These are phyloP conservation scores for Lupinus albus DNA, from an alignment of 306 rosid genomes.

Conservation along the genomic window DNA sequence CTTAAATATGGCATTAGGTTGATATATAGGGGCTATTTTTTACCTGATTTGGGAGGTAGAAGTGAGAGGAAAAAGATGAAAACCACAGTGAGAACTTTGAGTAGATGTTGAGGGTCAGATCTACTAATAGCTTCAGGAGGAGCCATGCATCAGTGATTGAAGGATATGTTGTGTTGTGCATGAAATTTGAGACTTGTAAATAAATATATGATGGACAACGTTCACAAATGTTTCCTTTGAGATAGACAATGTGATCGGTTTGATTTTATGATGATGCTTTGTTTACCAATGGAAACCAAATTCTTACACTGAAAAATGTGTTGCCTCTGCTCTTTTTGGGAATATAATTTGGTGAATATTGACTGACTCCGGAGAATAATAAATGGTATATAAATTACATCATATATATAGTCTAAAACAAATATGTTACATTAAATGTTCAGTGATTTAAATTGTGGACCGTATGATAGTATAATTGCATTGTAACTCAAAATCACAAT, in stretches of 20 bases:
- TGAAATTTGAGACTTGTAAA: slow-evolving; percentile 13
- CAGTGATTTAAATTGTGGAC: no score
- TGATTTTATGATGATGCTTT: slow-evolving; percentile 54
- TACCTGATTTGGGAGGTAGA: slow-evolving; percentile 64
- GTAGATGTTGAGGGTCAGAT: slow-evolving; percentile 45
- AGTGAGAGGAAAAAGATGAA: slow-evolving; percentile 61
- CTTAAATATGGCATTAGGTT: slow-evolving; percentile 24
- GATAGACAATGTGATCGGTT: slow-evolving; percentile 59
- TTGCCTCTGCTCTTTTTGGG: slow-evolving; percentile 47
- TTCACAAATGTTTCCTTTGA: slow-evolving; percentile 57
- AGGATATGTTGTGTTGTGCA: background rate
- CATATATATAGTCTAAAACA: no score
- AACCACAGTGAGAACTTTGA: slow-evolving; percentile 57
- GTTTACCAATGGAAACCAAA: slow-evolving; percentile 50
- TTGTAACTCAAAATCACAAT: no score
- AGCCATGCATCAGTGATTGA: slow-evolving; percentile 53
- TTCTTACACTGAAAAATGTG: slow-evolving; percentile 41
- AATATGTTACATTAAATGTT: no score
- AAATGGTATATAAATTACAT: background rate
- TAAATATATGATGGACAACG: slow-evolving; percentile 42
- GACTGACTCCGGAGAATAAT: slow-evolving; percentile 39
- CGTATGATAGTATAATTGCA: no score
- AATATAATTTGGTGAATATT: slow-evolving; percentile 53
- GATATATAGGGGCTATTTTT: slow-evolving; percentile 14
- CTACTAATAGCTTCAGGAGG: slow-evolving; percentile 37